Conservation (phyloP, 345 rosid genomes). For the Alliaria petiolata region DNA sequence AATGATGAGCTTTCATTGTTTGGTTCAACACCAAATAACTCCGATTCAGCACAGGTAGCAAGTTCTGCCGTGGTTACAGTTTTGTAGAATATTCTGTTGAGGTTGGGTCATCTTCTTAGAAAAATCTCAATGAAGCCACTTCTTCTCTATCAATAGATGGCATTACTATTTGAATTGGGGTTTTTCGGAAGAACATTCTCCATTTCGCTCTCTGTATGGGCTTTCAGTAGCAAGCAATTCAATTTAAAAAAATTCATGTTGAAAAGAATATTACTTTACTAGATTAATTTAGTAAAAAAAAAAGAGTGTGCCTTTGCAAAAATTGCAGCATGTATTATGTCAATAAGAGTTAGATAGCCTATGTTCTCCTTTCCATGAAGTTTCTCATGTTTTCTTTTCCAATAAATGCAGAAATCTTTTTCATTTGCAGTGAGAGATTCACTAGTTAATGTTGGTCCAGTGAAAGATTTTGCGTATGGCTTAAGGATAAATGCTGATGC, state of each 20-base stretch:
- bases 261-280: background rate
- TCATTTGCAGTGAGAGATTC: constrained; percentile 96
- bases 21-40: constrained; percentile 69
- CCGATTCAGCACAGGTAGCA: constrained; percentile 84
- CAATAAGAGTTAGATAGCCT: constrained; percentile 6
- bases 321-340: constrained; percentile 13
- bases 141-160: constrained; percentile 10
- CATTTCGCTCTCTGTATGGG: constrained; percentile 6
- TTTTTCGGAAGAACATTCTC: background rate
- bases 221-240: background rate
- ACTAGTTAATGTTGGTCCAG: constrained; percentile 83
- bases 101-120: constrained; percentile 4
- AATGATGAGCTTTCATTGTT: constrained; percentile 92
- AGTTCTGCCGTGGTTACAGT: constrained; percentile 16
- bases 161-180: constrained; percentile 1
- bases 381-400: constrained; percentile 27
- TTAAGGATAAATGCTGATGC: constrained; percentile 85
- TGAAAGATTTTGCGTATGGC: constrained; percentile 95
- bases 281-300: background rate
- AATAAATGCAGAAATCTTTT: constrained; percentile 73
- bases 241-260: background rate
- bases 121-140: background rate
- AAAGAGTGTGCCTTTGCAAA: background rate
- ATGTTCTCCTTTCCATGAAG: constrained; percentile 3
- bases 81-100: constrained; percentile 19